phyloP scores from a whole-genome alignment of 73 alveolate genomes.

The Tetrahymena malaccensis region DNA sequence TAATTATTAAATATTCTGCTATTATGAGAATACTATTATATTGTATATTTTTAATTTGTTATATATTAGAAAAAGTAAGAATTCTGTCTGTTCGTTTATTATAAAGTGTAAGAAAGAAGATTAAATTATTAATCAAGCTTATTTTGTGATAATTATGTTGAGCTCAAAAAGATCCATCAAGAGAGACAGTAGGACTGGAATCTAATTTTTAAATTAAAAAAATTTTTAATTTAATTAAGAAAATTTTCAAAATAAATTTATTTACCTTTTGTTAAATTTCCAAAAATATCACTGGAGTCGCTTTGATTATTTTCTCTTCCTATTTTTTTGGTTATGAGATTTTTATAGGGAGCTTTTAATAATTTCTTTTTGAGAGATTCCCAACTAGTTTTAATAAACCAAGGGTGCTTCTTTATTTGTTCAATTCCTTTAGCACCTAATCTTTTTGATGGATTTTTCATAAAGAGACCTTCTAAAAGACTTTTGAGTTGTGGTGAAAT shows the following conservation, averaged over 20 bases:
- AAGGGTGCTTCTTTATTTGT: constrained; percentile 44
- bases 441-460: constrained; percentile 23
- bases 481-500: constrained; percentile 38
- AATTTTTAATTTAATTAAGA: neutral
- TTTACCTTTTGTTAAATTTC: neutral
- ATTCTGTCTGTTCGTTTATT: no score
- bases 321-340: neutral
- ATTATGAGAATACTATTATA: neutral
- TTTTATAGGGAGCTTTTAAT: constrained; percentile 20
- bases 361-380: constrained; percentile 21
- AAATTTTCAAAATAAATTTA: neutral
- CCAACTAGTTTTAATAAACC: constrained; percentile 40
- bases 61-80: neutral
- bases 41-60: neutral
- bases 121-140: no score
- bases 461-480: constrained; percentile 37
- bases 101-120: neutral
- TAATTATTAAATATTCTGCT: no score
- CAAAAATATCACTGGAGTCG: neutral
- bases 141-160: no score
- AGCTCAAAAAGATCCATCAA: neutral
- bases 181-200: neutral
- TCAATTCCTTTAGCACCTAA: constrained; percentile 39
- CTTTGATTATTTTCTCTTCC: neutral
- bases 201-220: neutral